phyloP scores from a whole-genome alignment of 2,329 filamentous ascomycete species.

The Atkinsonella texensis region DNA sequence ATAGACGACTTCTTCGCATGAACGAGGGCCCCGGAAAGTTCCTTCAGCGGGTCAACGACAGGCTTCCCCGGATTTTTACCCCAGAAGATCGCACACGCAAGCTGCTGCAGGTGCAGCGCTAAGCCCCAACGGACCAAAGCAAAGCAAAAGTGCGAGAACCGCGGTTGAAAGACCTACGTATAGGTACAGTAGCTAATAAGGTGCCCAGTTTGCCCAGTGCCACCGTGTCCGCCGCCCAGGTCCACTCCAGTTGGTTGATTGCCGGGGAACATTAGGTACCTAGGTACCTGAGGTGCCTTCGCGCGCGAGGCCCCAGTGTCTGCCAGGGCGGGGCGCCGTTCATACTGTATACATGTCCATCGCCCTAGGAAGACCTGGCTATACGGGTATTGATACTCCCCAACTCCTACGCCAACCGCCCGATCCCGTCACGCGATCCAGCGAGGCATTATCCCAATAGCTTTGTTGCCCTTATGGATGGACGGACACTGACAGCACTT shows the following conservation, averaged over 20 bases:
- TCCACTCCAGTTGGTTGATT: no score
- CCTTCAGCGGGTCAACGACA: constrained; percentile 10
- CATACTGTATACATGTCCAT: not conserved
- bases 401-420: not conserved
- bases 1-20: not conserved
- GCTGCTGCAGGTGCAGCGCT: constrained; percentile 8
- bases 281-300: not conserved
- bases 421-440: constrained; percentile 10
- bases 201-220: no score
- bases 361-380: no score
- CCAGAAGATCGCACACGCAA: constrained; percentile 9
- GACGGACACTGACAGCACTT: constrained; percentile 15
- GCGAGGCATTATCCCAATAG: constrained; percentile 5
- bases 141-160: not conserved
- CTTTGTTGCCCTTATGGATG: not conserved
- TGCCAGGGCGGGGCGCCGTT: not conserved
- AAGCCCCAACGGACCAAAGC: not conserved
- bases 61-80: constrained; percentile 16
- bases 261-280: no score
- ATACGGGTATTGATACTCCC: not conserved
- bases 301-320: not conserved
- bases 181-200: no score
- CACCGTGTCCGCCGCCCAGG: no score
- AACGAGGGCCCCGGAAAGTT: not conserved
- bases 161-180: not conserved